Conservation (phyloP, 1,139 yeast genomes). For the Wickerhamiella infanticola region DNA sequence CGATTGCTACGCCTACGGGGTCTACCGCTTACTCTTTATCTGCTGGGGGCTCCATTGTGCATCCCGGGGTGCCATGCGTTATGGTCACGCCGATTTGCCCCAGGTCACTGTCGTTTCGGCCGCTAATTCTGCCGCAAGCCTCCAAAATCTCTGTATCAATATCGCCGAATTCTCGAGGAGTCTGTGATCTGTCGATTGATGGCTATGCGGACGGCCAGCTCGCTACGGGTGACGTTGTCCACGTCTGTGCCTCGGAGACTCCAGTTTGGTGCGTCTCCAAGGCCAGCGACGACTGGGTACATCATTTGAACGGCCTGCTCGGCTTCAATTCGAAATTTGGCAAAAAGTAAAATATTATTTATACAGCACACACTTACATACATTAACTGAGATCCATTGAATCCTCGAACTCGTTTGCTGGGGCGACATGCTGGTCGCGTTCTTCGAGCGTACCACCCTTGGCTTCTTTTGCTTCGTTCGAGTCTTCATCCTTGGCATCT, state of each 20-base stretch:
- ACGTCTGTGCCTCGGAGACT: constrained; percentile 26
- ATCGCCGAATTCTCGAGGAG: constrained; percentile 24
- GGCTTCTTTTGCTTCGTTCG: constrained; percentile 74
- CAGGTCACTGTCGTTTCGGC: constrained; percentile 73
- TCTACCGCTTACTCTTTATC: constrained; percentile 85
- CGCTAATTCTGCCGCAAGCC: constrained; percentile 61
- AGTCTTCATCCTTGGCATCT: constrained; percentile 42
- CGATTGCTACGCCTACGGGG: constrained; percentile 82
- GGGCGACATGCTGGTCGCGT: constrained; percentile 47
- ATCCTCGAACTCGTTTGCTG: constrained; percentile 26
- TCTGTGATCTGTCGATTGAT: constrained; percentile 45
- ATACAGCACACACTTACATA: background rate
- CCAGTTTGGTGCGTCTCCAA: constrained; percentile 75
- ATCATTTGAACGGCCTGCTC: constrained; percentile 67
- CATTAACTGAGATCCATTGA: constrained; percentile 19
- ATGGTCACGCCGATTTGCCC: constrained; percentile 90
- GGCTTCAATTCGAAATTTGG: constrained; percentile 82
- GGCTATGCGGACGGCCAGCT: constrained; percentile 62
- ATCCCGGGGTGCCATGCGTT: constrained; percentile 74
- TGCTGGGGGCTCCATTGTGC: constrained; percentile 86
- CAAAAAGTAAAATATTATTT: constrained; percentile 2
- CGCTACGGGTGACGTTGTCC: constrained; percentile 64
- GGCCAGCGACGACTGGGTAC: constrained; percentile 78
- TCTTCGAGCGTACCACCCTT: constrained; percentile 84
- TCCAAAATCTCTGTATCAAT: constrained; percentile 54